Conservation (phyloP, 768 basidiomycete species). For the Leccinellum luteum region DNA sequence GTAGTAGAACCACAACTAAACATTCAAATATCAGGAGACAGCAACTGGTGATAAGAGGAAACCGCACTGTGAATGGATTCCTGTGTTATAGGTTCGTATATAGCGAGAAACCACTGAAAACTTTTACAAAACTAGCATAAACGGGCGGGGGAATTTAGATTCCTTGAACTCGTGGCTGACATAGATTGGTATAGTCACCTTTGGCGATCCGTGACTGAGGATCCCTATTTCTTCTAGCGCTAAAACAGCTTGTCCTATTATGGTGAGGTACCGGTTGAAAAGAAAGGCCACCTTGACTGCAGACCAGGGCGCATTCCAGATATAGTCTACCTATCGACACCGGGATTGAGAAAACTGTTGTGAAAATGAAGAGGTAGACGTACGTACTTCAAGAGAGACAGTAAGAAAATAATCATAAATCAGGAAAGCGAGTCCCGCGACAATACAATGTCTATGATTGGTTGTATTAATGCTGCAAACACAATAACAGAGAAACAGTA, state of each 20-base stretch:
- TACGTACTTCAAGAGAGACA: slow-evolving; percentile 11
- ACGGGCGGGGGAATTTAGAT: not conserved
- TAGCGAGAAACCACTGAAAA: not conserved
- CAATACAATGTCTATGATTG: not conserved
- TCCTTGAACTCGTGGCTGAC: not conserved
- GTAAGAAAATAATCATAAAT: slow-evolving; percentile 13
- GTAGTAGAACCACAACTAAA: slow-evolving; percentile 18
- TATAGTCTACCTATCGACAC: slow-evolving; percentile 1
- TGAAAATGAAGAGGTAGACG: not conserved
- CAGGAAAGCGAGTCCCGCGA: slow-evolving; percentile 4
- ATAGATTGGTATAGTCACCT: not conserved
- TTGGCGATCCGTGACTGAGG: not conserved
- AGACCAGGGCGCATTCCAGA: slow-evolving; percentile 5
- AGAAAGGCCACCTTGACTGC: slow-evolving; percentile 13
- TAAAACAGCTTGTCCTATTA: slow-evolving; percentile 8
- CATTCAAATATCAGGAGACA: not conserved
- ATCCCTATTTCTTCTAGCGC: slow-evolving; percentile 14
- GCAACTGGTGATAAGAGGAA: not conserved
- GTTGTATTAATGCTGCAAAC: not conserved
- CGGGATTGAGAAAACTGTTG: not conserved
- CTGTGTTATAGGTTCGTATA: not conserved
- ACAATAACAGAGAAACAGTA: not conserved
- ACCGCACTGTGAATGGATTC: slow-evolving; percentile 15
- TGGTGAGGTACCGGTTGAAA: slow-evolving; percentile 16
- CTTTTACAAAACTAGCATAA: slow-evolving; percentile 8